Evolutionary conservation across 2,329 filamentous ascomycete genomes (phyloP).

Genomic region (Biscogniauxia mediterranea): DNA sequence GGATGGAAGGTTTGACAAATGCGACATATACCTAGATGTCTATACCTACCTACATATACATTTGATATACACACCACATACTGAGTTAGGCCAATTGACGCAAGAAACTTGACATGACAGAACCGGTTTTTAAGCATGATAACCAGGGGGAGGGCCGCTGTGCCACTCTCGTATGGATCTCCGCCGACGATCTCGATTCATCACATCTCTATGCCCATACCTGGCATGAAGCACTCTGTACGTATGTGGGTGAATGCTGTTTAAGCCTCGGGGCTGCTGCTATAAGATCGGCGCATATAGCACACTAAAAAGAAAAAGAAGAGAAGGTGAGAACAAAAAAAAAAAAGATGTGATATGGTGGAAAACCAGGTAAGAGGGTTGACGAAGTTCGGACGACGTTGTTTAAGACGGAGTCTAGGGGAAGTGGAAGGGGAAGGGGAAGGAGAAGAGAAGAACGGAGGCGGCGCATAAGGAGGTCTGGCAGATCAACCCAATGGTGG

Average conservation of each 20-base stretch:
- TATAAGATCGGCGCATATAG: not conserved
- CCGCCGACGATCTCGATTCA: conserved; percentile 22
- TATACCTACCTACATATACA: too few species aligned
- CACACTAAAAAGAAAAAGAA: not conserved
- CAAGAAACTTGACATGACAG: conserved; percentile 13
- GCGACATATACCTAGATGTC: not conserved
- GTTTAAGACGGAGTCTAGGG: not conserved
- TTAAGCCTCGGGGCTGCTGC: not conserved
- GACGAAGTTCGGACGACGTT: not conserved
- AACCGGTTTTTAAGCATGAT: conserved; percentile 15
- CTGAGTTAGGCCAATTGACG: not conserved
- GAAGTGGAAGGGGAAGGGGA: too few species aligned
- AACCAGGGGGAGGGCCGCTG: conserved; percentile 12
- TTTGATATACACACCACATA: not conserved
- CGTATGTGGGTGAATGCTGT: not conserved
- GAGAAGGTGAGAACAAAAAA: too few species aligned
- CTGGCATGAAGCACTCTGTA: conserved; percentile 7
- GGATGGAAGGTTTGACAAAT: not conserved
- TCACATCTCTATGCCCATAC: conserved; percentile 19
- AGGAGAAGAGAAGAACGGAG: not conserved
- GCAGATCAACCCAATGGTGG: not conserved
- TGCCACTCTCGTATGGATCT: conserved; percentile 17
- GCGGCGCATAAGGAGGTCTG: not conserved
- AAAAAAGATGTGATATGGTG: too few species aligned
- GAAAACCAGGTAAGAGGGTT: not conserved